These are phyloP conservation scores for Domatiomyces globalis DNA, from an alignment of 2,329 filamentous ascomycete species.

Conservation along the genomic window DNA sequence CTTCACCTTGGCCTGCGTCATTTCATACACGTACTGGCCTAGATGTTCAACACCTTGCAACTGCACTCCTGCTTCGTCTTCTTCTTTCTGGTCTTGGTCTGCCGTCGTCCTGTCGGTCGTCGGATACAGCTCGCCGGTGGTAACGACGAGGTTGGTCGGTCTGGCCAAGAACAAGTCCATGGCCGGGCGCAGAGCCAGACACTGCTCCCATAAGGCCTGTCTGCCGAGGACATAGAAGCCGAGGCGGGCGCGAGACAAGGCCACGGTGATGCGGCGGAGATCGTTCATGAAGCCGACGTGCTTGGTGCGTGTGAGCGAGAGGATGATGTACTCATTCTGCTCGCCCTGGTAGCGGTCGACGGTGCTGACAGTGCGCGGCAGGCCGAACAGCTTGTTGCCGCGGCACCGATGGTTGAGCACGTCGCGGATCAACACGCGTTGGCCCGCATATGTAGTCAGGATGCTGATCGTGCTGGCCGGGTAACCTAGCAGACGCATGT, in stretches of 20 bases:
- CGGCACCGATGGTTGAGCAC: slow-evolving; percentile 73
- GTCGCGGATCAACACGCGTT: slow-evolving; percentile 74
- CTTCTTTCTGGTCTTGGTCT: slow-evolving; percentile 2
- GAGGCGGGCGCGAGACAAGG: slow-evolving; percentile 77
- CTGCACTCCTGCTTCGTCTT: slow-evolving; percentile 30
- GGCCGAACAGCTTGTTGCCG: slow-evolving; percentile 68
- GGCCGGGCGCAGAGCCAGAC: slow-evolving; percentile 72
- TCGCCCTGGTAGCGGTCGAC: slow-evolving; percentile 99
- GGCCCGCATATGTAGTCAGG: slow-evolving; percentile 84
- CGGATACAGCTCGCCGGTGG: slow-evolving; percentile 77
- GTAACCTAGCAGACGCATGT: slow-evolving; percentile 92
- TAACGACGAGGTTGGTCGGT: slow-evolving; percentile 67
- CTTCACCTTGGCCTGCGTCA: slow-evolving; percentile 63
- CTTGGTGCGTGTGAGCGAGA: slow-evolving; percentile 80
- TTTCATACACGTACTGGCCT: slow-evolving; percentile 91
- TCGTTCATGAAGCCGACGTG: slow-evolving; percentile 86
- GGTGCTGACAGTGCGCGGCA: slow-evolving; percentile 80
- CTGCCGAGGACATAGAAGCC: slow-evolving; percentile 88
- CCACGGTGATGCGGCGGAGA: slow-evolving; percentile 83
- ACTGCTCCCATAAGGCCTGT: slow-evolving; percentile 73
- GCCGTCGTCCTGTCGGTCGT: slow-evolving; percentile 37
- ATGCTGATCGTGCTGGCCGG: slow-evolving; percentile 74
- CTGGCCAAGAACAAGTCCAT: slow-evolving; percentile 65
- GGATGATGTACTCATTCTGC: slow-evolving; percentile 95
- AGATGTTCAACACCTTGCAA: slow-evolving; percentile 93